These are phyloP conservation scores for Glycyrrhiza uralensis DNA, from an alignment of 306 rosid species.

Conservation along the genomic window DNA sequence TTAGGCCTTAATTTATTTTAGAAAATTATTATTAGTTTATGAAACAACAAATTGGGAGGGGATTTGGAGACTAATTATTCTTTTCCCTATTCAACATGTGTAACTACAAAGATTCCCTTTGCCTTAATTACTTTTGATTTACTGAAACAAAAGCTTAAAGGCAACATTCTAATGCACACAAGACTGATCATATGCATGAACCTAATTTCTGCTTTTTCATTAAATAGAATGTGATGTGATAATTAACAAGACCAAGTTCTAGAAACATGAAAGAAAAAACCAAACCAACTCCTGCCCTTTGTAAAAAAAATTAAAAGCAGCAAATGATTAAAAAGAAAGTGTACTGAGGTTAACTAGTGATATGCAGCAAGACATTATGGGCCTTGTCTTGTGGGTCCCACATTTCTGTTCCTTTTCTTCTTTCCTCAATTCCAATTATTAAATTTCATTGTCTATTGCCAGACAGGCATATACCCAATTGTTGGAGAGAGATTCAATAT, in stretches of 20 bases:
- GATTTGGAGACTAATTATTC: neutral
- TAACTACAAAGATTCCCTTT: constrained; percentile 22
- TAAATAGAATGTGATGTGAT: constrained; percentile 19
- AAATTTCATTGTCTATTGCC: constrained; percentile 66
- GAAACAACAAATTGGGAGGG: constrained; percentile 3
- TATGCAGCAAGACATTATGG: constrained; percentile 66
- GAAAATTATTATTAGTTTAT: constrained; percentile 21
- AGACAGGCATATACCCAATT: constrained; percentile 72
- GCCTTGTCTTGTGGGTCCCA: constrained; percentile 59
- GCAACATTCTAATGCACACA: constrained; percentile 20
- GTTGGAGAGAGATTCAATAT: constrained; percentile 59
- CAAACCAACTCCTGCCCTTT: constrained; percentile 27
- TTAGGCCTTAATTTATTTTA: neutral
- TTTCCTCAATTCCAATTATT: constrained; percentile 52
- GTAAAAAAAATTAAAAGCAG: constrained; percentile 34
- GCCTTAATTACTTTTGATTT: neutral
- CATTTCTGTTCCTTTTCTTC: constrained; percentile 51
- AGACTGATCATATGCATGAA: constrained; percentile 34
- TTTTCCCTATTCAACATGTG: constrained; percentile 18
- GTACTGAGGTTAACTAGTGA: constrained; percentile 55
- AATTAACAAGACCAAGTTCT: constrained; percentile 26
- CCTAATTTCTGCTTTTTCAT: constrained; percentile 29
- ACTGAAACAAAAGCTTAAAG: neutral
- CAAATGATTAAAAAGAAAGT: constrained; percentile 53
- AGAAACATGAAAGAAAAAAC: constrained; percentile 44